These are phyloP conservation scores for Phyllostachys edulis DNA, from an alignment of 176 grass and related monocot genomes.

Conservation along the genomic window DNA sequence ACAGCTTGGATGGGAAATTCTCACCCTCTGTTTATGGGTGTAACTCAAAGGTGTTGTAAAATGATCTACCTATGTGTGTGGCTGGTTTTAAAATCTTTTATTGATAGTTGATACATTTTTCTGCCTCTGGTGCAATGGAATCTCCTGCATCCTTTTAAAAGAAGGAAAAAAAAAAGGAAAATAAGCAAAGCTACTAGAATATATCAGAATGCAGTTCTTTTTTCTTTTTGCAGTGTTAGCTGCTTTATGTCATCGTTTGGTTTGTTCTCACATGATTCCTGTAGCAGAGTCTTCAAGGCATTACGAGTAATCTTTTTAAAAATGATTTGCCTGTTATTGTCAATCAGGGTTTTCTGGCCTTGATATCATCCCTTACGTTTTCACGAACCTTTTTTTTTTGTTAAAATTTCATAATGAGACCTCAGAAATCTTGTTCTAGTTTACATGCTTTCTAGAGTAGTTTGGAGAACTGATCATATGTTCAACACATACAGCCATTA, in stretches of 20 bases:
- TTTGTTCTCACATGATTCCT: conserved; percentile 3
- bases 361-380: background rate
- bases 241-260: conserved; percentile 10
- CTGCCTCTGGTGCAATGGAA: background rate
- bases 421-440: background rate
- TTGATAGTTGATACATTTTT: background rate
- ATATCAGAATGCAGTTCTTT: background rate
- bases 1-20: background rate
- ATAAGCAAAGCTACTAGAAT: background rate
- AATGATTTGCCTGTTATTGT: background rate
- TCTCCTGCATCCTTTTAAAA: background rate
- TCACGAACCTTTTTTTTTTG: background rate
- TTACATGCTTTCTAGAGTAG: background rate
- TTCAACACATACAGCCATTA: background rate
- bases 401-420: background rate
- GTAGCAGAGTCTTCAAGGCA: background rate
- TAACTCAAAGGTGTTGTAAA: background rate
- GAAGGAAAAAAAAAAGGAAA: background rate
- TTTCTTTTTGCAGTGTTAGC: background rate
- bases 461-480: background rate
- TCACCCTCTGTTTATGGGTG: background rate
- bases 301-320: background rate
- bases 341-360: background rate
- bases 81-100: background rate
- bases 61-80: background rate